Evolutionary conservation across 306 rosid species (phyloP).

Genomic region (Dryas drummondii): DNA sequence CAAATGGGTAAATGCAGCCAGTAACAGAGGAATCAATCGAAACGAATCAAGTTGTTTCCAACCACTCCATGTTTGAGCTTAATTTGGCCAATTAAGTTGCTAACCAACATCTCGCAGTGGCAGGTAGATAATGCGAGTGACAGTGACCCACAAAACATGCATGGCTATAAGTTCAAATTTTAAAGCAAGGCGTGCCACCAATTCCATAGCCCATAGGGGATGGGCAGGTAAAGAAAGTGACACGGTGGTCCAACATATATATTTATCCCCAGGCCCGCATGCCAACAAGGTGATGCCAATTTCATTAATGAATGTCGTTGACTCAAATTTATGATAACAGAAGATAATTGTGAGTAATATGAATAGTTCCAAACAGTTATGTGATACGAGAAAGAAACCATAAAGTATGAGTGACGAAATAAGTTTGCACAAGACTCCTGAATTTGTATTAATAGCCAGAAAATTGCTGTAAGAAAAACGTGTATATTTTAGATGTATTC

Average conservation of each 20-base stretch:
- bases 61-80: neutral
- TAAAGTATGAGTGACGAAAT: too few relatives aligned
- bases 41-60: neutral
- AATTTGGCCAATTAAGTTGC: too few relatives aligned
- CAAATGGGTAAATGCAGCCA: neutral
- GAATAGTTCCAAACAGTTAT: neutral
- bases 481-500: too few relatives aligned
- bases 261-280: slow-evolving; percentile 6
- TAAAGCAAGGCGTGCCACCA: neutral
- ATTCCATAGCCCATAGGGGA: neutral
- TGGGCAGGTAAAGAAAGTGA: slow-evolving; percentile 8
- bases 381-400: neutral
- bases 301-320: neutral
- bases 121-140: neutral
- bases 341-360: neutral
- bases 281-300: neutral
- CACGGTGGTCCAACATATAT: slow-evolving; percentile 3
- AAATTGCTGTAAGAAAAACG: too few relatives aligned
- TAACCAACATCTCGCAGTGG: too few relatives aligned
- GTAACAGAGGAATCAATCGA: neutral
- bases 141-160: neutral
- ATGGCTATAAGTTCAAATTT: neutral
- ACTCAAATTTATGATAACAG: neutral
- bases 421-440: too few relatives aligned
- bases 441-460: too few relatives aligned